Percentiles rank a stretch among this genome's conserved stretches.
These are phyloP conservation scores for Verticillium longisporum DNA, from an alignment of 2,329 filamentous ascomycete genomes.

Conservation along the genomic window DNA sequence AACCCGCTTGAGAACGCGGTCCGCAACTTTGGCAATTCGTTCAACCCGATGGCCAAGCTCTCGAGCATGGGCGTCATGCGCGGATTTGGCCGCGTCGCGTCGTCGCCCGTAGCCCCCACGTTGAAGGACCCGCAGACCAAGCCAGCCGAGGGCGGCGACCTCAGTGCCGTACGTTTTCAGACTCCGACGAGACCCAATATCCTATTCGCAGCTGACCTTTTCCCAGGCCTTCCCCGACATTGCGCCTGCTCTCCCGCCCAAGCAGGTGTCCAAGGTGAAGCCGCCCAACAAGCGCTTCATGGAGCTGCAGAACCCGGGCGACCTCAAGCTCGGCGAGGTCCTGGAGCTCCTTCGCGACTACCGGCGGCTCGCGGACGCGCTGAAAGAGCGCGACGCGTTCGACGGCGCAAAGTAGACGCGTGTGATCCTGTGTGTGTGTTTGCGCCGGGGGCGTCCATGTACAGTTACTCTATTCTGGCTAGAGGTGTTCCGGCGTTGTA, in stretches of 20 bases:
- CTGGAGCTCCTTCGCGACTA: conserved; percentile 68
- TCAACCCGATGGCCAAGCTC: conserved; percentile 78
- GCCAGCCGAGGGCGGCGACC: conserved; percentile 44
- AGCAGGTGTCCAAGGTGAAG: conserved; percentile 46
- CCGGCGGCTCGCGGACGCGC: conserved; percentile 57
- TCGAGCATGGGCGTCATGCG: conserved; percentile 68
- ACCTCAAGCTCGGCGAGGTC: conserved; percentile 68
- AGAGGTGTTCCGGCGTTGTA: neutral
- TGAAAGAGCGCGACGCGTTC: conserved; percentile 58
- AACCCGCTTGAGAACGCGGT: conserved; percentile 62
- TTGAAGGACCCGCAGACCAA: conserved; percentile 25
- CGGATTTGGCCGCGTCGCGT: conserved; percentile 59
- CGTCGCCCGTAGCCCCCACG: conserved; percentile 28
- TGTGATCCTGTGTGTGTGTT: too few species aligned
- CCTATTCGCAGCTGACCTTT: neutral
- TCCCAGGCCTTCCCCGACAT: conserved; percentile 54
- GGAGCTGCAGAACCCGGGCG: conserved; percentile 61
- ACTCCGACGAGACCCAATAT: neutral
- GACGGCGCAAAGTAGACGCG: conserved; percentile 29
- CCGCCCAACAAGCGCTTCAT: conserved; percentile 69
- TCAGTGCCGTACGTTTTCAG: conserved; percentile 43
- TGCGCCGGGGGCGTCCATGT: too few species aligned
- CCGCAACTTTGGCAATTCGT: conserved; percentile 68
- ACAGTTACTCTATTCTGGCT: neutral
- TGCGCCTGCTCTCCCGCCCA: conserved; percentile 46